Percentiles rank a stretch among this genome's conserved stretches.
Evolutionary conservation across 352 stramenopile genomes (phyloP).

Genomic region (Pythium coloratum): DNA sequence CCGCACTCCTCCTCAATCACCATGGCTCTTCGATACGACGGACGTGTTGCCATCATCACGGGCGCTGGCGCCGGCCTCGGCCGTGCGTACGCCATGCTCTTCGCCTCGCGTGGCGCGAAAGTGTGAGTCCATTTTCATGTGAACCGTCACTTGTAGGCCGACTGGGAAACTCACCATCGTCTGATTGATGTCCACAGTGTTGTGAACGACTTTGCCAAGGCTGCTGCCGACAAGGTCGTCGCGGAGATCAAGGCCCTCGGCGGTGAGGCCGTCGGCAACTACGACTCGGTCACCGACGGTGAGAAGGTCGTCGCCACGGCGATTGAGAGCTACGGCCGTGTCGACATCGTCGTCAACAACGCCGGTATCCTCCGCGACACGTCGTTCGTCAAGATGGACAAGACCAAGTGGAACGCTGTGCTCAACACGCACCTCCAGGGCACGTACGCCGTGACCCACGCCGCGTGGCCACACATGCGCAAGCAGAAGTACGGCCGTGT

Average conservation of each 20-base stretch:
- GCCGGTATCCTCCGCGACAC: constrained; percentile 93
- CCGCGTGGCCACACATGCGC: constrained; percentile 87
- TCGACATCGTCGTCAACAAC: constrained; percentile 93
- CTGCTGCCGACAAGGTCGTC: constrained; percentile 70
- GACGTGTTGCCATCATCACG: constrained; percentile 77
- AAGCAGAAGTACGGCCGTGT: constrained; percentile 90
- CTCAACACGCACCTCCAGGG: constrained; percentile 84
- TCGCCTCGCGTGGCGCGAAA: constrained; percentile 77
- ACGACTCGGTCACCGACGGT: constrained; percentile 84
- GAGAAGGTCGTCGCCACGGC: constrained; percentile 79
- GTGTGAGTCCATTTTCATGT: constrained; percentile 48
- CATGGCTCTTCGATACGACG: constrained; percentile 69
- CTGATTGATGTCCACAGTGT: constrained; percentile 35
- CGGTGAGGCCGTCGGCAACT: constrained; percentile 75
- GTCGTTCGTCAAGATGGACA: constrained; percentile 89
- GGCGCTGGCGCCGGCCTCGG: constrained; percentile 73
- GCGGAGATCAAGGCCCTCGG: constrained; percentile 79
- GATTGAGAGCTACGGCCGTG: constrained; percentile 65
- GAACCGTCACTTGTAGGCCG: background rate
- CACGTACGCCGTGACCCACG: constrained; percentile 79
- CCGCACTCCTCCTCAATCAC: constrained; percentile 8
- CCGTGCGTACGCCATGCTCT: constrained; percentile 72
- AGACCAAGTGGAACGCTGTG: constrained; percentile 87
- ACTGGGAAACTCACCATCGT: background rate
- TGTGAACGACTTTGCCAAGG: constrained; percentile 74